Percentiles rank a stretch among this genome's conserved stretches.
phyloP scores from a whole-genome alignment of 257 asterid genomes.

The Salvia rosmarinus region DNA sequence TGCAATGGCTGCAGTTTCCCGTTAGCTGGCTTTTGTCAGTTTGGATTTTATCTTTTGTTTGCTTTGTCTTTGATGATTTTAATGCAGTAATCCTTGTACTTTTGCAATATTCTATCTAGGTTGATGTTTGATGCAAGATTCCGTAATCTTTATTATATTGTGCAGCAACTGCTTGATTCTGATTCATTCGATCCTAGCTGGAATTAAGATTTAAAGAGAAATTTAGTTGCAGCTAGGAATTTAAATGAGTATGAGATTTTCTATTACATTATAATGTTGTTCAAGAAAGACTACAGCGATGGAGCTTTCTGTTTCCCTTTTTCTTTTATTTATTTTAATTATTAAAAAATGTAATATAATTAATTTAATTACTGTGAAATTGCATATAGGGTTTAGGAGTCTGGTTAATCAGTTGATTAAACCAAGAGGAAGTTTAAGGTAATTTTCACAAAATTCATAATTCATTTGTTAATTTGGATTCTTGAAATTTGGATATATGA shows the following conservation, averaged over 20 bases:
- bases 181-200: neutral
- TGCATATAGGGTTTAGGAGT: neutral
- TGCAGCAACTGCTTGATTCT: neutral
- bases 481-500: neutral
- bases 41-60: neutral
- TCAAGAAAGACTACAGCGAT: too few relatives aligned
- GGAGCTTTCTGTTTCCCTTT: neutral
- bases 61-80: neutral
- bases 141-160: neutral
- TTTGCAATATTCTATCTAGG: neutral
- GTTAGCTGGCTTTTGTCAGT: slow-evolving; percentile 21
- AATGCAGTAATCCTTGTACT: slow-evolving; percentile 22
- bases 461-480: neutral
- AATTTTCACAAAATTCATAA: neutral
- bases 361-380: neutral
- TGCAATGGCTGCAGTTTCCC: slow-evolving; percentile 51
- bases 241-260: neutral
- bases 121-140: neutral
- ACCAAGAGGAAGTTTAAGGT: neutral
- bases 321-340: neutral
- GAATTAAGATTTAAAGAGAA: neutral
- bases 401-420: neutral
- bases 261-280: neutral
- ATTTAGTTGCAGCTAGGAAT: too few relatives aligned
- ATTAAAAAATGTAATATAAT: neutral